phyloP scores from a whole-genome alignment of 495 filamentous ascomycete genomes.

The Darksidea phi region DNA sequence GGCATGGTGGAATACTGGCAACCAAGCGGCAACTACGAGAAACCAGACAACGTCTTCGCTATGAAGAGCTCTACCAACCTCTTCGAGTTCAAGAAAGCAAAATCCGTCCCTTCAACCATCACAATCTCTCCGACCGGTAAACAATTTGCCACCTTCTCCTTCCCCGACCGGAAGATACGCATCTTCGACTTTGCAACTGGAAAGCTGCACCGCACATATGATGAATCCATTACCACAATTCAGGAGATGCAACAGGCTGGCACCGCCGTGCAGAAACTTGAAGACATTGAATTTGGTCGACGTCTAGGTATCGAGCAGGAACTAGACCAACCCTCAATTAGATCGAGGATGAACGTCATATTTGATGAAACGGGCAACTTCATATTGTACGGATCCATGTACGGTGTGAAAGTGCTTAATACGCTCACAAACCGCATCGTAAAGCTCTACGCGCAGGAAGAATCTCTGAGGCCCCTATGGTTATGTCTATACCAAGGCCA shows the following conservation, averaged over 20 bases:
- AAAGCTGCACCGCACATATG: slow-evolving; percentile 87
- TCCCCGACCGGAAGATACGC: slow-evolving; percentile 88
- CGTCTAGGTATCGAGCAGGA: slow-evolving; percentile 85
- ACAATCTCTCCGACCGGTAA: slow-evolving; percentile 80
- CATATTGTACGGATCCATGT: slow-evolving; percentile 86
- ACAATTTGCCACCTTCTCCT: slow-evolving; percentile 85
- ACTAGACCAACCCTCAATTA: slow-evolving; percentile 66
- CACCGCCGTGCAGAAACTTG: slow-evolving; percentile 72
- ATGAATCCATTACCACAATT: slow-evolving; percentile 83
- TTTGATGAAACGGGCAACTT: slow-evolving; percentile 98
- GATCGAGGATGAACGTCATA: slow-evolving; percentile 74
- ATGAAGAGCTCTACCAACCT: slow-evolving; percentile 90
- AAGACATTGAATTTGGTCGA: slow-evolving; percentile 88
- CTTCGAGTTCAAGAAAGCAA: slow-evolving; percentile 93
- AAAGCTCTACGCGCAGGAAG: slow-evolving; percentile 83
- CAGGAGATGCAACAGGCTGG: slow-evolving; percentile 94
- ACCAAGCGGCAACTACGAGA: slow-evolving; percentile 76
- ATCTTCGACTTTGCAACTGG: slow-evolving; percentile 89
- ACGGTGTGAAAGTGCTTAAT: slow-evolving; percentile 92
- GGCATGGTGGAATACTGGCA: slow-evolving; percentile 98
- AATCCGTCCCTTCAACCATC: slow-evolving; percentile 79
- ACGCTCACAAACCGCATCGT: slow-evolving; percentile 88
- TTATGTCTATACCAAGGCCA: slow-evolving; percentile 93
- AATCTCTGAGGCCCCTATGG: slow-evolving; percentile 77
- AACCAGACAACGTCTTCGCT: slow-evolving; percentile 86